Evolutionary conservation across 176 grass and related monocot genomes (phyloP).

Genomic region (Oryza meyeriana): DNA sequence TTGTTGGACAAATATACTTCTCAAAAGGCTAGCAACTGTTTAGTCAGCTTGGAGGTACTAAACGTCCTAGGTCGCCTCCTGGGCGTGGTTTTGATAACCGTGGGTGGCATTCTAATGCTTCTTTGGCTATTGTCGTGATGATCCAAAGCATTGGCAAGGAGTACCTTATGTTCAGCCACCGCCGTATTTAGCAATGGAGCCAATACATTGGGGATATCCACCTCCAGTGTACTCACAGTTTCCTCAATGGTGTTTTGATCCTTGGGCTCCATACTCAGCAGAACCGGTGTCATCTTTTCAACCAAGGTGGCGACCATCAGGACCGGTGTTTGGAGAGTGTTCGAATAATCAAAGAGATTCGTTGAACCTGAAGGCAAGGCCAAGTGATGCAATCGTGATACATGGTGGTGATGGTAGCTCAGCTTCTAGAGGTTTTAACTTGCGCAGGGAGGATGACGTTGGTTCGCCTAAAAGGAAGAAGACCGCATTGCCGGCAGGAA

Average conservation of each 20-base stretch:
- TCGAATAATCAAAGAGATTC: background rate
- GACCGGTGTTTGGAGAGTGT: background rate
- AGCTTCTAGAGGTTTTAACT: too few species aligned
- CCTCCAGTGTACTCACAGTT: background rate
- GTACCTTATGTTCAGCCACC: background rate
- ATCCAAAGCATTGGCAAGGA: background rate
- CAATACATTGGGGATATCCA: background rate
- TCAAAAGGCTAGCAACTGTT: background rate
- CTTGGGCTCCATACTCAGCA: background rate
- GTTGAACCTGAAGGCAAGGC: fast-evolving
- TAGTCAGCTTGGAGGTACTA: background rate
- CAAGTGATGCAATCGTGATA: background rate
- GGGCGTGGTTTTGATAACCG: too few species aligned
- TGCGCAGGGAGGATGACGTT: too few species aligned
- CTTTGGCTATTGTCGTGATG: too few species aligned
- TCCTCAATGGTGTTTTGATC: background rate
- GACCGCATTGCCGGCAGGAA: too few species aligned
- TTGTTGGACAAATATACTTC: background rate
- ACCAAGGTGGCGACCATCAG: background rate
- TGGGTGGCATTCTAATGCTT: too few species aligned
- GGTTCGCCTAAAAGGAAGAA: too few species aligned
- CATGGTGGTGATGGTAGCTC: background rate
- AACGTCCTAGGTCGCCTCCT: background rate
- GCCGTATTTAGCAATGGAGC: background rate
- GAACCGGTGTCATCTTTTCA: background rate